A percentile compares a stretch with the other conserved stretches of the same genome.
phyloP scores from a whole-genome alignment of 208 protist genomes.

The Leishmania lainsoni region DNA sequence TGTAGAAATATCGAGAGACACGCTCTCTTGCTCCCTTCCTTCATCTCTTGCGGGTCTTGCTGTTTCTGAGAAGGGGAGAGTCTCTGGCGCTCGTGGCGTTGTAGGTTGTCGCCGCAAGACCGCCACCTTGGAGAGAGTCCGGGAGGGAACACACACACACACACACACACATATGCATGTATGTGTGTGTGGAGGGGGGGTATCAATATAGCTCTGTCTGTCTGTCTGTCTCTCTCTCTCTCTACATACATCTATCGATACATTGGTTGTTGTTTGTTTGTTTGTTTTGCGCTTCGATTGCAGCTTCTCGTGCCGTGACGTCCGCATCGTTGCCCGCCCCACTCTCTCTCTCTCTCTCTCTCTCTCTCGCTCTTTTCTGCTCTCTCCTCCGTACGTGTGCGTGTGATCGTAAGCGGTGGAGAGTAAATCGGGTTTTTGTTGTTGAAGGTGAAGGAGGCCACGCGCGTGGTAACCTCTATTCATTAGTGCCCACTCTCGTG shows the following conservation, averaged over 20 bases:
- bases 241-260: background rate
- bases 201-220: too few relatives aligned
- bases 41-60: background rate
- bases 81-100: background rate
- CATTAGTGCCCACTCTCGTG: background rate
- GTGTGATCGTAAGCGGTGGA: background rate
- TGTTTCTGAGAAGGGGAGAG: background rate
- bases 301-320: background rate
- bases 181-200: too few relatives aligned
- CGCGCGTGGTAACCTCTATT: background rate
- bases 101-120: background rate
- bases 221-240: too few relatives aligned
- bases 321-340: background rate
- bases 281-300: background rate
- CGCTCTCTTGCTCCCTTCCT: background rate
- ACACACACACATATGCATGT: too few relatives aligned
- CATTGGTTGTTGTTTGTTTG: slow-evolving; percentile 16
- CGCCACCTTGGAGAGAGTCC: too few relatives aligned
- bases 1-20: background rate
- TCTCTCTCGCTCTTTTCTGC: background rate
- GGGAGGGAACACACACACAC: too few relatives aligned
- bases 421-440: background rate
- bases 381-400: background rate
- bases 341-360: too few relatives aligned
- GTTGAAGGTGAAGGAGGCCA: background rate